These are phyloP conservation scores for Plantago elongata DNA, from an alignment of 257 asterid species.

Conservation along the genomic window DNA sequence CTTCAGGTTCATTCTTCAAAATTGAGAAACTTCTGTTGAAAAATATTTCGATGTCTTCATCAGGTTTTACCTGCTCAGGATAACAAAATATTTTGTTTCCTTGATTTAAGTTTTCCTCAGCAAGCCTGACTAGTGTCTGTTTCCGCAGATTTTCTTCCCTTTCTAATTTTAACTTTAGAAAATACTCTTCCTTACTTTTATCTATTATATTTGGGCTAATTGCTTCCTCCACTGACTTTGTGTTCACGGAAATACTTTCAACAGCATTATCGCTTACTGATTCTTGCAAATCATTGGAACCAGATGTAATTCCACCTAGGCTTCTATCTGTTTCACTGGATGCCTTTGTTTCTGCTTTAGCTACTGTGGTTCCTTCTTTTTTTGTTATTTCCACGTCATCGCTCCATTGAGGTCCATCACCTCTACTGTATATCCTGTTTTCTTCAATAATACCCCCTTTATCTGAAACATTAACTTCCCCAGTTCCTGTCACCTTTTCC, in stretches of 20 bases:
- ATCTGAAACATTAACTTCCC: conserved; percentile 18
- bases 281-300: conserved; percentile 7
- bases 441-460: conserved; percentile 19
- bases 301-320: conserved; percentile 6
- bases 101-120: conserved; percentile 53
- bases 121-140: conserved; percentile 55
- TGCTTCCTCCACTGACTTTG: conserved; percentile 28
- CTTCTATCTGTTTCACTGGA: not conserved
- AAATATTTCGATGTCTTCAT: conserved; percentile 64
- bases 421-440: conserved; percentile 11
- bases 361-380: conserved; percentile 8
- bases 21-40: conserved; percentile 74
- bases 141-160: conserved; percentile 42
- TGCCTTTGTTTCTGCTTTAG: conserved; percentile 13
- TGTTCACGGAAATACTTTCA: conserved; percentile 19
- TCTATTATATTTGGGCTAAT: conserved; percentile 4
- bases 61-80: conserved; percentile 73
- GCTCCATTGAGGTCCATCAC: conserved; percentile 16
- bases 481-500: conserved; percentile 23
- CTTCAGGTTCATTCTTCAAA: conserved; percentile 60
- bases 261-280: conserved; percentile 16
- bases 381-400: conserved; percentile 26
- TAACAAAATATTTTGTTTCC: conserved; percentile 66
- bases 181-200: conserved; percentile 22
- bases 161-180: conserved; percentile 55